Evolutionary conservation across 768 basidiomycete genomes (phyloP).

Genomic region (Lactarius akahatsu): DNA sequence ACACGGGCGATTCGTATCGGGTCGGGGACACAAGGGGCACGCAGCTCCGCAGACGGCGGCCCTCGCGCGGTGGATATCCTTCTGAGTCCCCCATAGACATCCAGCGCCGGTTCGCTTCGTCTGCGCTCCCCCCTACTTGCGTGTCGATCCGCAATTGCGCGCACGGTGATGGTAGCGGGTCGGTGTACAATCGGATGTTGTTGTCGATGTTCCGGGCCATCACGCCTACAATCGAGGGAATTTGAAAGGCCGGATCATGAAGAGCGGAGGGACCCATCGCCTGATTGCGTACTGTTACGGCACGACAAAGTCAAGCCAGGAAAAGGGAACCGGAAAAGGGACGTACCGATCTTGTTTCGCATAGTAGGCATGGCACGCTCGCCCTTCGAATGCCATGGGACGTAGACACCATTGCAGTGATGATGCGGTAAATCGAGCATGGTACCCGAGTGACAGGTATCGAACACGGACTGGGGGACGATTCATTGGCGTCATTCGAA

Average conservation of each 20-base stretch:
- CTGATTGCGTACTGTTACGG: not conserved
- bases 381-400: conserved; percentile 29
- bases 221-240: not conserved
- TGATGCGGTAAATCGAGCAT: conserved; percentile 31
- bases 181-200: not conserved
- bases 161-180: not conserved
- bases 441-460: conserved; percentile 32
- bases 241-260: not conserved
- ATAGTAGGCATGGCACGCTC: conserved; percentile 17
- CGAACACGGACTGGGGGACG: conserved; percentile 26
- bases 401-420: conserved; percentile 29
- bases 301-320: not conserved
- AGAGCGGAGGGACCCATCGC: not conserved
- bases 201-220: not conserved
- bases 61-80: not conserved
- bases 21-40: not conserved
- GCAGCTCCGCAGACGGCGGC: not conserved
- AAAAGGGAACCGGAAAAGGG: not conserved
- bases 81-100: not conserved
- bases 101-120: not conserved
- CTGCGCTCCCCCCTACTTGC: not conserved
- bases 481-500: not conserved
- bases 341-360: conserved; percentile 21
- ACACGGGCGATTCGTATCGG: conserved; percentile 24
- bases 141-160: not conserved